Percentiles rank a stretch among this genome's conserved stretches.
Conservation (phyloP, 495 filamentous ascomycete genomes). For the Talaromyces stipitatus region DNA sequence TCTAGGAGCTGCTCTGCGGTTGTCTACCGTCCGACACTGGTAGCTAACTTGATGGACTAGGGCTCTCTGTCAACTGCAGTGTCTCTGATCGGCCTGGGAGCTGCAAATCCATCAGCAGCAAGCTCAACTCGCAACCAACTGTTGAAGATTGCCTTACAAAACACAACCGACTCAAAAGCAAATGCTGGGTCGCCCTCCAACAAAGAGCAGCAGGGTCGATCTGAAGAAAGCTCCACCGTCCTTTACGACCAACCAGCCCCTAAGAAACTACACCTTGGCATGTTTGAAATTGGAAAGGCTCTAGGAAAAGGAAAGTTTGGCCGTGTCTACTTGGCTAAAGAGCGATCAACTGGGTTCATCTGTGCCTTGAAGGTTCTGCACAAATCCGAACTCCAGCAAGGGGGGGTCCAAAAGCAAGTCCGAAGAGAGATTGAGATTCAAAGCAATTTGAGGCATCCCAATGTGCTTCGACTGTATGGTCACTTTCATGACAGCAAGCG, state of each 20-base stretch:
- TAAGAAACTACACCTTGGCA: conserved; percentile 85
- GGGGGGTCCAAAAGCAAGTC: conserved; percentile 93
- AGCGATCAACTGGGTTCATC: conserved; percentile 81
- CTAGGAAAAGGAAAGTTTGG: conserved; percentile 98
- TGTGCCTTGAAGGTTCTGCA: conserved; percentile 96
- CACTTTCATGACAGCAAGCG: conserved; percentile 97
- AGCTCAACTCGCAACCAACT: conserved; percentile 61
- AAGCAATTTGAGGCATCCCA: conserved; percentile 90
- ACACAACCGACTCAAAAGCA: conserved; percentile 50
- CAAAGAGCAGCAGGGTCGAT: conserved; percentile 23
- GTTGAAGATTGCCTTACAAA: conserved; percentile 75
- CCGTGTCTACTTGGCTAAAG: conserved; percentile 89
- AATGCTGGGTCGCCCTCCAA: conserved; percentile 29
- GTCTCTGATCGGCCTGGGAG: conserved; percentile 45
- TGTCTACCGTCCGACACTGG: not conserved
- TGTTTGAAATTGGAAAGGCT: conserved; percentile 98
- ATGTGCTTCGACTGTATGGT: conserved; percentile 87
- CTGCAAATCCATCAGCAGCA: conserved; percentile 44
- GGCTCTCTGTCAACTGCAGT: conserved; percentile 42
- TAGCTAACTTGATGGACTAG: conserved; percentile 23
- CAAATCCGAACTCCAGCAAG: conserved; percentile 87
- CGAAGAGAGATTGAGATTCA: conserved; percentile 97
- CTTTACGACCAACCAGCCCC: conserved; percentile 56
- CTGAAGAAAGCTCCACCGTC: conserved; percentile 46
- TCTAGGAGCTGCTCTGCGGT: not conserved